These are phyloP conservation scores for Coemansia furcata DNA, from an alignment of 192 early-diverging fungal species.

Conservation along the genomic window DNA sequence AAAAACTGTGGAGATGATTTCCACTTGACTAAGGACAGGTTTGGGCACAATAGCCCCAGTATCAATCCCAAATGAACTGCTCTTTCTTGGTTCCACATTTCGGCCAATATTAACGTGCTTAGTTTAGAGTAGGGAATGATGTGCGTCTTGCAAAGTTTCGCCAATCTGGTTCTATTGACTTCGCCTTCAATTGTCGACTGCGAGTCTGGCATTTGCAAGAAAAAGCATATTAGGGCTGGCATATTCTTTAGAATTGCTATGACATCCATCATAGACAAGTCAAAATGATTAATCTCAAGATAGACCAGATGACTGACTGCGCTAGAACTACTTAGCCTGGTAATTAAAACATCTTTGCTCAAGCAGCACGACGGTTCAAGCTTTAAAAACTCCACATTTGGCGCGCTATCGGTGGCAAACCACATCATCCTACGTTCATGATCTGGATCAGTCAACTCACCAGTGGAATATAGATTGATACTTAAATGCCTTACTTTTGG, in stretches of 20 bases:
- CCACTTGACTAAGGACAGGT: too few species aligned
- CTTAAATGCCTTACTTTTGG: not conserved
- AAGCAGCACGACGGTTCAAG: not conserved
- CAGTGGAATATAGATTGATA: not conserved
- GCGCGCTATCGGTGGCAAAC: not conserved
- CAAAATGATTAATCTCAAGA: not conserved
- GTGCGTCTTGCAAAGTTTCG: not conserved
- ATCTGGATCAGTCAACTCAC: not conserved
- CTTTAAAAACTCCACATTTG: not conserved
- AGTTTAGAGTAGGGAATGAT: not conserved
- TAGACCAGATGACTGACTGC: not conserved
- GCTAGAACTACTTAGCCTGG: not conserved
- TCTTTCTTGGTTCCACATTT: not conserved
- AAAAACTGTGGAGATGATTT: too few species aligned
- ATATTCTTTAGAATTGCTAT: not conserved
- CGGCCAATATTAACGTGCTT: not conserved
- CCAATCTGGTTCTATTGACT: not conserved
- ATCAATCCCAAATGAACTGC: too few species aligned
- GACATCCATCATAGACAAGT: not conserved
- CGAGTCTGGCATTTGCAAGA: not conserved
- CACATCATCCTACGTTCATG: not conserved
- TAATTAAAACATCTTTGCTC: not conserved
- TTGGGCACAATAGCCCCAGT: too few species aligned
- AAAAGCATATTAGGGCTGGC: not conserved
- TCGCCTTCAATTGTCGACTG: not conserved